A percentile compares a stretch with the other conserved stretches of the same genome.
Evolutionary conservation across 163 green algal genomes (phyloP).

Genomic region (Trebouxiophyceae sp.): DNA sequence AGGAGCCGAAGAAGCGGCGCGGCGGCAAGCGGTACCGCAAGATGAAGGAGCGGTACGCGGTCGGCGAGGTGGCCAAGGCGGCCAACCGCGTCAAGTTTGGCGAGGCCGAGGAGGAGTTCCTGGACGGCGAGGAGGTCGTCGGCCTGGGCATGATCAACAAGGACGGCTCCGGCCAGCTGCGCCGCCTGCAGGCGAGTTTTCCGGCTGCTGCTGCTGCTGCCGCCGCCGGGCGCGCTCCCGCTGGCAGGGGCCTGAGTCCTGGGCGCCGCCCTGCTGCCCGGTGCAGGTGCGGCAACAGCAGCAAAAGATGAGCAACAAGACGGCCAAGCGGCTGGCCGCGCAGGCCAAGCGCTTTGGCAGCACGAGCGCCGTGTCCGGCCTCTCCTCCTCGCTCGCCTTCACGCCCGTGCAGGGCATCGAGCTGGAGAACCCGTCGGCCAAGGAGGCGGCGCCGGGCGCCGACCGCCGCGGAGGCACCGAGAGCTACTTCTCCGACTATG

Average conservation of each 20-base stretch:
- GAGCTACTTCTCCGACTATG: slow-evolving; percentile 82
- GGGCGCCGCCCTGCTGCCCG: slow-evolving; percentile 1
- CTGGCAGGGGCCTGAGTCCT: neutral
- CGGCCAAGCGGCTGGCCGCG: slow-evolving; percentile 51
- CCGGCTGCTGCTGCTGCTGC: neutral
- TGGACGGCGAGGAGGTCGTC: slow-evolving; percentile 80
- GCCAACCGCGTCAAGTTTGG: slow-evolving; percentile 95
- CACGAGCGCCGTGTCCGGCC: slow-evolving; percentile 41
- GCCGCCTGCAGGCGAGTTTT: slow-evolving; percentile 26
- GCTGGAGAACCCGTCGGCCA: slow-evolving; percentile 58
- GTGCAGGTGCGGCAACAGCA: slow-evolving; percentile 67
- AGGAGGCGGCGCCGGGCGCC: slow-evolving; percentile 10
- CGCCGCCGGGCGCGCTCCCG: neutral
- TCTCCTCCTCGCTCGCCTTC: slow-evolving; percentile 90
- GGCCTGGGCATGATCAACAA: slow-evolving; percentile 88
- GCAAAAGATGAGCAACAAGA: slow-evolving; percentile 82
- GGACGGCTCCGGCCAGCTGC: slow-evolving; percentile 65
- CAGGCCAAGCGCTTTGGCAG: slow-evolving; percentile 13
- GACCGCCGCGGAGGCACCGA: slow-evolving; percentile 60
- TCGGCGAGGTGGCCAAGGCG: slow-evolving; percentile 73
- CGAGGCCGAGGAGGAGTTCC: slow-evolving; percentile 87
- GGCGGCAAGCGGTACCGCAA: slow-evolving; percentile 84
- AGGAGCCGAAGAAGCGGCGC: slow-evolving; percentile 82
- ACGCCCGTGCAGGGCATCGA: slow-evolving; percentile 95
- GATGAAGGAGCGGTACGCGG: slow-evolving; percentile 80